phyloP scores from a whole-genome alignment of 163 green algal genomes.

The Chloromonas sp. region DNA sequence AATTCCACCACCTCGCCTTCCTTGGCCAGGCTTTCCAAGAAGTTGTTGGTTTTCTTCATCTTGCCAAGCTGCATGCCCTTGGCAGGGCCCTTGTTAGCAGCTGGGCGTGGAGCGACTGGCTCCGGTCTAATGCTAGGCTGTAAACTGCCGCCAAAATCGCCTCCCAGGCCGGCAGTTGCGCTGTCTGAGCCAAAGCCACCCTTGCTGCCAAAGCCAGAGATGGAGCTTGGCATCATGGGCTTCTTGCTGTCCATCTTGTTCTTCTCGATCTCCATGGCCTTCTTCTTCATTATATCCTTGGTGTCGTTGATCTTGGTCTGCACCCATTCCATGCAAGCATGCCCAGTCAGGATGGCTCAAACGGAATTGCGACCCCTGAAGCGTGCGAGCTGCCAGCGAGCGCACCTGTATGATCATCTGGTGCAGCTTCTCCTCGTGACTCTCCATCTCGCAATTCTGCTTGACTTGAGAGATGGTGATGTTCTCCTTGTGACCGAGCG shows the following conservation, averaged over 20 bases:
- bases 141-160: background rate
- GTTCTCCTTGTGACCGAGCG: constrained; percentile 91
- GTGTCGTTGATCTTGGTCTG: constrained; percentile 95
- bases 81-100: constrained; percentile 22
- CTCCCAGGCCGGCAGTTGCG: constrained; percentile 7
- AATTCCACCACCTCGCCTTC: constrained; percentile 86
- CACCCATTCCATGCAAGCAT: background rate
- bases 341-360: background rate
- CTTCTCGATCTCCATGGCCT: constrained; percentile 94
- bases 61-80: constrained; percentile 96
- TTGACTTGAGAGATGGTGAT: constrained; percentile 86
- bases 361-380: background rate
- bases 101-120: background rate
- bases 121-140: background rate
- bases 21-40: constrained; percentile 83
- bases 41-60: constrained; percentile 64
- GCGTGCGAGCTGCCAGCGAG: background rate
- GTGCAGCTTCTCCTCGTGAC: constrained; percentile 98
- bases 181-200: constrained; percentile 8
- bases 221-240: constrained; percentile 6
- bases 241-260: constrained; percentile 69
- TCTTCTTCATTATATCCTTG: constrained; percentile 94
- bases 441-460: constrained; percentile 98
- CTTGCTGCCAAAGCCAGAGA: constrained; percentile 20
- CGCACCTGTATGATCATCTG: constrained; percentile 94